phyloP scores from a whole-genome alignment of 345 rosid genomes.

The Salix brachista region DNA sequence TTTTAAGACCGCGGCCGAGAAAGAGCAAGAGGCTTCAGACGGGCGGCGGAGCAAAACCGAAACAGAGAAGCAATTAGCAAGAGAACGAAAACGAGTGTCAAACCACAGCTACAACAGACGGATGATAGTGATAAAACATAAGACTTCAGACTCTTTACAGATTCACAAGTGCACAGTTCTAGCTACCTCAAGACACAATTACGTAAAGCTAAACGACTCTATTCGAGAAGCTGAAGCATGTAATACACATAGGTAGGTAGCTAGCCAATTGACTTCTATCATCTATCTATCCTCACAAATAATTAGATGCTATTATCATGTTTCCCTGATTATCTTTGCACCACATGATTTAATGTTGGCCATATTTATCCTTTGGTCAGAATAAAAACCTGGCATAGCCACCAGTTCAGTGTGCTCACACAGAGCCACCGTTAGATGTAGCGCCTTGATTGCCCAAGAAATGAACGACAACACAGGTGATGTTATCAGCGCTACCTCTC shows the following conservation, averaged over 20 bases:
- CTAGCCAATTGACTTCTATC: conserved; percentile 11
- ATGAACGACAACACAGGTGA: conserved; percentile 90
- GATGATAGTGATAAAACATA: neutral
- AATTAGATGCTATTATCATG: conserved; percentile 1
- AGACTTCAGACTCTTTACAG: conserved; percentile 32
- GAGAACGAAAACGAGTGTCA: neutral
- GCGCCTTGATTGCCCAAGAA: conserved; percentile 56
- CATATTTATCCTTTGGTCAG: neutral
- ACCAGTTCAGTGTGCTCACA: conserved; percentile 11
- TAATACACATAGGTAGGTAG: conserved; percentile 14
- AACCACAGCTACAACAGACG: conserved; percentile 39
- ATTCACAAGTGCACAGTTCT: conserved; percentile 24
- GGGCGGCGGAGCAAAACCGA: neutral
- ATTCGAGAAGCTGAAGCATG: conserved; percentile 22
- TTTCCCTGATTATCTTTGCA: conserved; percentile 20
- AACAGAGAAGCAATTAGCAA: neutral
- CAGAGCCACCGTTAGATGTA: conserved; percentile 29
- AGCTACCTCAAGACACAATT: conserved; percentile 20
- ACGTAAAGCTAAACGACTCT: conserved; percentile 25
- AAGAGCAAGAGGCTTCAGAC: neutral
- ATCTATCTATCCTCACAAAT: conserved; percentile 10
- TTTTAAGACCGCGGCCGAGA: neutral
- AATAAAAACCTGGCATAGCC: neutral
- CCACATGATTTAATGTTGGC: conserved; percentile 11
- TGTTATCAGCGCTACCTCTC: conserved; percentile 97